Evolutionary conservation across 2,329 filamentous ascomycete species (phyloP).

Genomic region (Colletotrichum theobromicola): DNA sequence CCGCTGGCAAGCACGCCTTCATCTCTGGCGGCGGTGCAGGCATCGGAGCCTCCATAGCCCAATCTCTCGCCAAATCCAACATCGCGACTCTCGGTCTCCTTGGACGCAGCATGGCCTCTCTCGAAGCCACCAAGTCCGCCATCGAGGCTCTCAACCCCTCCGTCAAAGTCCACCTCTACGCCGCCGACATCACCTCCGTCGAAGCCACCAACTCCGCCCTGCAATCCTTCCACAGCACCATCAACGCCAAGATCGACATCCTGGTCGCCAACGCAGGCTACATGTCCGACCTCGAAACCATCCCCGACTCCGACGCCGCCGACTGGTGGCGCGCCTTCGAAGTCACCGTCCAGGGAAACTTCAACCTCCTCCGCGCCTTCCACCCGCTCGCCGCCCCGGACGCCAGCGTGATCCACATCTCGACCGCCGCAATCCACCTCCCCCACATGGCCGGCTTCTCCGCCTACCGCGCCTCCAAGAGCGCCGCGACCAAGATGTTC

Average conservation of each 20-base stretch:
- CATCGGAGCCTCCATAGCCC: constrained; percentile 50
- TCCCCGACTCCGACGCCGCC: constrained; percentile 18
- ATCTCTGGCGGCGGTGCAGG: constrained; percentile 61
- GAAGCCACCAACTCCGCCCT: constrained; percentile 11
- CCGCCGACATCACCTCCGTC: constrained; percentile 21
- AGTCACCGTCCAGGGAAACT: constrained; percentile 55
- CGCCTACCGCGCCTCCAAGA: constrained; percentile 47
- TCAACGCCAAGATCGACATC: constrained; percentile 26
- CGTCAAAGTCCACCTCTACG: constrained; percentile 21
- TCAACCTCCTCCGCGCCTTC: constrained; percentile 51
- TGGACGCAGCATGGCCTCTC: constrained; percentile 29
- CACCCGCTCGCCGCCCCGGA: constrained; percentile 36
- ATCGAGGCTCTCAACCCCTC: constrained; percentile 23
- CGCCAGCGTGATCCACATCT: constrained; percentile 28
- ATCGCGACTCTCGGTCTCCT: constrained; percentile 56
- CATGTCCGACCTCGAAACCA: constrained; percentile 19
- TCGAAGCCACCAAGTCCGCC: constrained; percentile 27
- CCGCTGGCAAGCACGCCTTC: constrained; percentile 49
- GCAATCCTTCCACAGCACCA: not conserved
- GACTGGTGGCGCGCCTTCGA: constrained; percentile 38
- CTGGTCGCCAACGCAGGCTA: constrained; percentile 32
- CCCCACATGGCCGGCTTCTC: constrained; percentile 31
- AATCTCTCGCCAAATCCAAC: constrained; percentile 42
- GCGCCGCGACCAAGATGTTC: constrained; percentile 44
- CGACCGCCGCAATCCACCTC: constrained; percentile 26